A percentile compares a stretch with the other conserved stretches of the same genome.
Conservation (phyloP, 805 yeast genomes). For the Saccharomycodes ludwigii region DNA sequence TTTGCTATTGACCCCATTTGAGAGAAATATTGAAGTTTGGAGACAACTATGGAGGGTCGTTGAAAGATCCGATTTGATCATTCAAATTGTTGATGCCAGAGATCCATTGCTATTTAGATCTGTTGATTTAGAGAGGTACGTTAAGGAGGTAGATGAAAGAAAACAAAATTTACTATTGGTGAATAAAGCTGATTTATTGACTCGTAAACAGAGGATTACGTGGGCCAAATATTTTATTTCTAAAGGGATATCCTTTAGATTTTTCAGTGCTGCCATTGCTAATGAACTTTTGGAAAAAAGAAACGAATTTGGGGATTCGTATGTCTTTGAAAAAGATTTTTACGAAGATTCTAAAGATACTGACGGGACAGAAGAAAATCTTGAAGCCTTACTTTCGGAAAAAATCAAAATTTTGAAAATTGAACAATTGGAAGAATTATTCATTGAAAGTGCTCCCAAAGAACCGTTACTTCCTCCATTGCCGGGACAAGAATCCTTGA, state of each 20-base stretch:
- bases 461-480: conserved; percentile 39
- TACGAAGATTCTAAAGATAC: conserved; percentile 21
- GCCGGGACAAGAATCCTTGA: conserved; percentile 46
- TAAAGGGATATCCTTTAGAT: conserved; percentile 68
- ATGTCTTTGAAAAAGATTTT: conserved; percentile 9
- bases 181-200: conserved; percentile 85
- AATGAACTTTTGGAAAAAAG: conserved; percentile 61
- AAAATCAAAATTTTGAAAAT: conserved; percentile 63
- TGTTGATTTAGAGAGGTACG: conserved; percentile 75
- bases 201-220: conserved; percentile 57
- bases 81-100: conserved; percentile 96
- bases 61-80: conserved; percentile 86
- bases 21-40: conserved; percentile 96
- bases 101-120: conserved; percentile 87
- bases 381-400: conserved; percentile 28
- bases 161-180: conserved; percentile 76
- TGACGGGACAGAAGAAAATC: conserved; percentile 19
- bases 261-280: conserved; percentile 85
- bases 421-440: conserved; percentile 73
- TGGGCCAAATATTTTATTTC: conserved; percentile 81
- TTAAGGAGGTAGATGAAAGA: conserved; percentile 57
- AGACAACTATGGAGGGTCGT: conserved; percentile 96
- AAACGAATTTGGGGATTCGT: conserved; percentile 24
- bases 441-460: conserved; percentile 63
- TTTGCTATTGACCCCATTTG: conserved; percentile 86